A percentile compares a stretch with the other conserved stretches of the same genome.
Evolutionary conservation across 768 basidiomycete genomes (phyloP).

Genomic region (Strobilomyces dryophilus): DNA sequence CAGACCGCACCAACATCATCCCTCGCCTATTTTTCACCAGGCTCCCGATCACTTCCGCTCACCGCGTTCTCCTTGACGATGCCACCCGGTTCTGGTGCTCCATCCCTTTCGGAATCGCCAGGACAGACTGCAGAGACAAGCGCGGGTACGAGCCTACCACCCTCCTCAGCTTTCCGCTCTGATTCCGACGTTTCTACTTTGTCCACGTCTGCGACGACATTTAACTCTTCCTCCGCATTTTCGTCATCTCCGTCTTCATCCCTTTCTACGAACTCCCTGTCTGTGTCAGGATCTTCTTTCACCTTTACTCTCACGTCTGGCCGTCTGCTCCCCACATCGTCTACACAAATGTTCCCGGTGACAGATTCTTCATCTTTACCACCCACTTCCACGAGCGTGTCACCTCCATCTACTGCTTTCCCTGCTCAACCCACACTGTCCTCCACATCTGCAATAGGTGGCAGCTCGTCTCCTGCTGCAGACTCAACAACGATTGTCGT

Average conservation of each 20-base stretch:
- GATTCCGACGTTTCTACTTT: slow-evolving; percentile 14
- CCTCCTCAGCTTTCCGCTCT: slow-evolving; percentile 10
- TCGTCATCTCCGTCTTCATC: not conserved
- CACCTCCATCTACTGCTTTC: not conserved
- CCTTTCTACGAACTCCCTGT: not conserved
- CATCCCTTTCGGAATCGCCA: not conserved
- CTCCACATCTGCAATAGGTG: not conserved
- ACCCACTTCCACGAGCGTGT: not conserved
- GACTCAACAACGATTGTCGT: slow-evolving; percentile 12
- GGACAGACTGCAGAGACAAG: slow-evolving; percentile 6
- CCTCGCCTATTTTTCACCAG: not conserved
- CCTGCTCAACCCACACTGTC: not conserved
- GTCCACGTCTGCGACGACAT: not conserved
- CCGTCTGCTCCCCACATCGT: not conserved
- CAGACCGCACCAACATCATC: slow-evolving; percentile 4
- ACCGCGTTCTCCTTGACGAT: slow-evolving; percentile 1
- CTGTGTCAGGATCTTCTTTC: not conserved
- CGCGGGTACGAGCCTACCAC: slow-evolving; percentile 17
- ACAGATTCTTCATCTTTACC: slow-evolving; percentile 1
- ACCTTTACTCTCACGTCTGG: not conserved
- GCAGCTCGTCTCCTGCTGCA: not conserved
- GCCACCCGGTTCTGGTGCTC: slow-evolving; percentile 1
- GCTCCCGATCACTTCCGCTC: slow-evolving; percentile 1
- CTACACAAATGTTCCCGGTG: not conserved
- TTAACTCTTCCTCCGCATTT: not conserved